A percentile compares a stretch with the other conserved stretches of the same genome.
Conservation (phyloP, 2,329 filamentous ascomycete genomes). For the Colletotrichum sp. region DNA sequence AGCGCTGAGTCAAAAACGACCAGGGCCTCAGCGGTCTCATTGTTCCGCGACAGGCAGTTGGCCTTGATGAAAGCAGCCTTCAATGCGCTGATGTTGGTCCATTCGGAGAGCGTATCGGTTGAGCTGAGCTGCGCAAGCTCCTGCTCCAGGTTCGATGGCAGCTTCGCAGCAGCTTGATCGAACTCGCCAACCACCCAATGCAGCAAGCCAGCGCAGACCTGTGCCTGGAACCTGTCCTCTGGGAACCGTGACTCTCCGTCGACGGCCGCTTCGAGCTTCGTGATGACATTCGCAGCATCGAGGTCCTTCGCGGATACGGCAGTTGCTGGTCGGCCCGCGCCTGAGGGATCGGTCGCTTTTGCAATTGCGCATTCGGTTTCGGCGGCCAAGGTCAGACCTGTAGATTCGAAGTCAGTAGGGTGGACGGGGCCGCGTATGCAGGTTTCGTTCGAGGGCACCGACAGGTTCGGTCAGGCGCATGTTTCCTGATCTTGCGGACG, state of each 20-base stretch:
- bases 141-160: slow-evolving; percentile 68
- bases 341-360: slow-evolving; percentile 53
- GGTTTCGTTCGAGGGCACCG: slow-evolving; percentile 38
- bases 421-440: slow-evolving; percentile 9
- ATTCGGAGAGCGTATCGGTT: slow-evolving; percentile 66
- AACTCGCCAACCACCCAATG: slow-evolving; percentile 80
- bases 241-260: slow-evolving; percentile 58
- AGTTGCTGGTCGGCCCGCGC: slow-evolving; percentile 43
- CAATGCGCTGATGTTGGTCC: slow-evolving; percentile 82
- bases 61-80: slow-evolving; percentile 82
- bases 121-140: slow-evolving; percentile 57
- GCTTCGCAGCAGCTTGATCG: slow-evolving; percentile 58
- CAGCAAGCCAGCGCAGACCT: slow-evolving; percentile 83
- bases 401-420: slow-evolving; percentile 19
- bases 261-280: slow-evolving; percentile 60
- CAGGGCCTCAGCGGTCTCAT: slow-evolving; percentile 63
- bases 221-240: slow-evolving; percentile 77
- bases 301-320: slow-evolving; percentile 46
- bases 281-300: slow-evolving; percentile 49
- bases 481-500: slow-evolving; percentile 91
- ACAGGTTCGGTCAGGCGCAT: slow-evolving; percentile 87
- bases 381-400: slow-evolving; percentile 73
- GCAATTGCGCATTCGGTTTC: slow-evolving; percentile 72
- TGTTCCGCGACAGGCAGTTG: slow-evolving; percentile 58
- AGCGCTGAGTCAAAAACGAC: slow-evolving; percentile 70